A percentile compares a stretch with the other conserved stretches of the same genome.
Evolutionary conservation across 2,329 filamentous ascomycete genomes (phyloP).

Genomic region (Westerdykella sp.): DNA sequence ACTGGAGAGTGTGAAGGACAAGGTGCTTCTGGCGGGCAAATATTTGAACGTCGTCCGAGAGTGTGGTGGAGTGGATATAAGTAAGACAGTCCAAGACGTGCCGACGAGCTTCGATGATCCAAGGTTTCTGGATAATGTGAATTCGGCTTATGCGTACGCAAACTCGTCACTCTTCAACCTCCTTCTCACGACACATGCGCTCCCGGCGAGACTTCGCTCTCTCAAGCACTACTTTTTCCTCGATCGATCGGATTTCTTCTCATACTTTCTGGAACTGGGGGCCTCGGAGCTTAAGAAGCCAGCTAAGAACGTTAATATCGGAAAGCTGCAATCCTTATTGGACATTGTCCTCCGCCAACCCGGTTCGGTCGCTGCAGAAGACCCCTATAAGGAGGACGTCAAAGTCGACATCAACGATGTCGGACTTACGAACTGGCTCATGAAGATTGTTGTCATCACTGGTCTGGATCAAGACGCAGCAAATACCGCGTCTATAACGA

Average conservation of each 20-base stretch:
- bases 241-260: constrained; percentile 95
- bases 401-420: constrained; percentile 97
- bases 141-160: constrained; percentile 87
- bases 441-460: constrained; percentile 93
- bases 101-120: constrained; percentile 87
- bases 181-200: constrained; percentile 83
- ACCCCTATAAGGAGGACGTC: constrained; percentile 97
- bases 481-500: constrained; percentile 53
- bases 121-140: constrained; percentile 91
- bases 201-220: constrained; percentile 79
- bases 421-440: constrained; percentile 85
- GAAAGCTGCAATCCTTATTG: constrained; percentile 90
- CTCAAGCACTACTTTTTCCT: constrained; percentile 99
- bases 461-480: constrained; percentile 80
- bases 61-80: constrained; percentile 91
- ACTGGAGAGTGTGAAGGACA: constrained; percentile 83
- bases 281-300: constrained; percentile 85
- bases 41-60: constrained; percentile 97
- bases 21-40: constrained; percentile 90
- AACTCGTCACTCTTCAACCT: constrained; percentile 90
- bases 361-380: constrained; percentile 84
- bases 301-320: constrained; percentile 80
- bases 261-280: constrained; percentile 91
- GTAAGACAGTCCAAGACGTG: constrained; percentile 80
- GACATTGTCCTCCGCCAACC: constrained; percentile 95